Evolutionary conservation across 768 basidiomycete genomes (phyloP).

Genomic region (Rhodocollybia butyracea): DNA sequence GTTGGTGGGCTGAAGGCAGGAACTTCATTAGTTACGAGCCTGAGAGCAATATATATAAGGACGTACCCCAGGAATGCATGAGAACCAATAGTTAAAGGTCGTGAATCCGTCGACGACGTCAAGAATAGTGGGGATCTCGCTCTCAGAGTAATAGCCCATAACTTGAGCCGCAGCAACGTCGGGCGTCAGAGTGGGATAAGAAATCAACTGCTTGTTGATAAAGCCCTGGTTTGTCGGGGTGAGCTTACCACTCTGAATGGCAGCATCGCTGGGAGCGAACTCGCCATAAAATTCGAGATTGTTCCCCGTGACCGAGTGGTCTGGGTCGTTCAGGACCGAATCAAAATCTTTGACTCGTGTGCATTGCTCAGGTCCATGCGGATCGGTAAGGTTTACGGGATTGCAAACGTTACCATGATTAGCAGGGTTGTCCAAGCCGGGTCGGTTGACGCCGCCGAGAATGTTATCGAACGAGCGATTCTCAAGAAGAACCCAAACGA

Average conservation of each 20-base stretch:
- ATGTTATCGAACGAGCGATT: slow-evolving; percentile 29
- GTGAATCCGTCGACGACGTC: slow-evolving; percentile 22
- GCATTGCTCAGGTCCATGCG: slow-evolving; percentile 17
- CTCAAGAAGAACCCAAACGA: slow-evolving; percentile 24
- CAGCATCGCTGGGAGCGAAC: slow-evolving; percentile 18
- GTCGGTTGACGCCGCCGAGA: slow-evolving; percentile 20
- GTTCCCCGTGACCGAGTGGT: slow-evolving; percentile 22
- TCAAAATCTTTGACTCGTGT: slow-evolving; percentile 17
- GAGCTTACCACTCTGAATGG: slow-evolving; percentile 11
- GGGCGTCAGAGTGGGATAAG: slow-evolving; percentile 13
- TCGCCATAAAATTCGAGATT: slow-evolving; percentile 22
- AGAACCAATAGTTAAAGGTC: slow-evolving; percentile 30
- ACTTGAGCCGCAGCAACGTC: slow-evolving; percentile 20
- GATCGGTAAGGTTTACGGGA: slow-evolving; percentile 16
- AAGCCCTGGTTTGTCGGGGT: slow-evolving; percentile 21
- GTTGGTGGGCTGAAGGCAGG: slow-evolving; percentile 23
- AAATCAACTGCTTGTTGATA: slow-evolving; percentile 20
- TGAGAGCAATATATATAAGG: too few relatives aligned
- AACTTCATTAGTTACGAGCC: too few relatives aligned
- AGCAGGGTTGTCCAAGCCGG: slow-evolving; percentile 17
- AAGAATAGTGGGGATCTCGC: slow-evolving; percentile 19
- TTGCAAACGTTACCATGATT: slow-evolving; percentile 21
- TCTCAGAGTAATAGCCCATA: slow-evolving; percentile 22
- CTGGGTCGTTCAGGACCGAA: slow-evolving; percentile 20
- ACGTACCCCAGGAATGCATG: slow-evolving; percentile 22